Base-by-base conservation (phyloP, 2,329 filamentous ascomycete genomes). In the Chaetomium sp. region DNA sequence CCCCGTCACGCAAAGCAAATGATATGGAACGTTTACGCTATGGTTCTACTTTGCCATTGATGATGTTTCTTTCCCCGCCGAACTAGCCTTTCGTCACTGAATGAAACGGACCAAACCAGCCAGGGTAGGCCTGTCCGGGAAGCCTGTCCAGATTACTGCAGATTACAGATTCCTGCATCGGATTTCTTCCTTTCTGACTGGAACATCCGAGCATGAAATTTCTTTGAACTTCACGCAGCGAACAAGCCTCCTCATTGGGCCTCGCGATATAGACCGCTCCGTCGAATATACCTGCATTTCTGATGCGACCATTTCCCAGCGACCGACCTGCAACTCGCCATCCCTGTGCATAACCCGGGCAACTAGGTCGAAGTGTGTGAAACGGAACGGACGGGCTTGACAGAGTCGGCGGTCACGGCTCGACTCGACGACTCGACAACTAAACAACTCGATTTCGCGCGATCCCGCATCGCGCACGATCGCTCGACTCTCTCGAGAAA, bases 201-300 rank as follows among this genome's bases (percentile, higher is more conserved):
- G 19, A 27, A 27, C 19, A 27, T 27, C 19, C 19, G 3, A 36
- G 44, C 45, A 27, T 40, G 38, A 8, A 37, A 11, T 42, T 8
- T n/a, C 33, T 6, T 38, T 38, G 37, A 40, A 40, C 47, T 40
- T 3, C 12, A 9, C 34, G 3, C 35, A 27, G 6, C 40, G 40
- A 14, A 42, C 40, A 11, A 11, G 37, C 40, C 40, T n/a, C 6
- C 10, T 7, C n/a, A 12, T 32, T 37, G n/a, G 9, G 14, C 5
- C 9, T 9, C 53, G 12, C 38, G 46, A 50, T 62, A 60, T 62
- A 59, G 58, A 55, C 55, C 45, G 49, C 49, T 14, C 14, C 38
- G 43, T 55, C 49, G 58, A 51, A 49, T 60, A 60, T 59, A 59
- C 35, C 54, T 19, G 33, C 41, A 7, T 32, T 40, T 49, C 32